Base-by-base conservation (phyloP, 306 rosid genomes). In the Arachis hypogaea region DNA sequence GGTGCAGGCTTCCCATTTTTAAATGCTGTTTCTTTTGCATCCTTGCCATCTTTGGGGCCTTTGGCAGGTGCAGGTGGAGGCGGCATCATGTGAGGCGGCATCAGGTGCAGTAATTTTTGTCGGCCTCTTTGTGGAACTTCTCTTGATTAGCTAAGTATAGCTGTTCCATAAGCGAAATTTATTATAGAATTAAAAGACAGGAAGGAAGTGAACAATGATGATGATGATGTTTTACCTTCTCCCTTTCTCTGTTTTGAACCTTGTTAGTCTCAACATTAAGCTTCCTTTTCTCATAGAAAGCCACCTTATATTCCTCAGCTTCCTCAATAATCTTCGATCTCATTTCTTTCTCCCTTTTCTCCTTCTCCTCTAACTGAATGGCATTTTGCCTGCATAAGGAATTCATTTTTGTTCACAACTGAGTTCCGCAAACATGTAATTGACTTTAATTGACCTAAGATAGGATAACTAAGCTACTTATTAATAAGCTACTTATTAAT, bases 61-160 rank as follows among this genome's bases (percentile, higher is more conserved):
- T 90, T 88, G 9, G 82, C 78, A 41, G 93, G 89, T 67, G 93
- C 83, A 47, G 97, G 96, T 63, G 96, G 96, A 42, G 94, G 94
- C 4, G 96, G 88, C 41, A 85, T 84, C 99, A 95, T 95, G 84
- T 92, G 99, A 43, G 90, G 69, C 14, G 14, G 14, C 14, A 14
- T 14, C 14, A 8, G 99, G 99, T 52, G 99, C 99, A 95, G 80
- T 90, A 90, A 86, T 90, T 88, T 81, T 95, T 90, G 89, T 95
- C 97, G 1, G 99, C 98, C 36, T 86, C 93, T 78, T 90, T 90
- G 80, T 95, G 97, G 74, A 95, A 95, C 63, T 88, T 95, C 83
- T 95, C 93, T 84, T 85, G 96, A 75, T 81, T 90, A 41, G 85
- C 88, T 83, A 85, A 72, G 87, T 56, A 80, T 51, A 88, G 11